phyloP scores from a whole-genome alignment of 2,329 filamentous ascomycete species.

The Atkinsonella hypoxylon region DNA sequence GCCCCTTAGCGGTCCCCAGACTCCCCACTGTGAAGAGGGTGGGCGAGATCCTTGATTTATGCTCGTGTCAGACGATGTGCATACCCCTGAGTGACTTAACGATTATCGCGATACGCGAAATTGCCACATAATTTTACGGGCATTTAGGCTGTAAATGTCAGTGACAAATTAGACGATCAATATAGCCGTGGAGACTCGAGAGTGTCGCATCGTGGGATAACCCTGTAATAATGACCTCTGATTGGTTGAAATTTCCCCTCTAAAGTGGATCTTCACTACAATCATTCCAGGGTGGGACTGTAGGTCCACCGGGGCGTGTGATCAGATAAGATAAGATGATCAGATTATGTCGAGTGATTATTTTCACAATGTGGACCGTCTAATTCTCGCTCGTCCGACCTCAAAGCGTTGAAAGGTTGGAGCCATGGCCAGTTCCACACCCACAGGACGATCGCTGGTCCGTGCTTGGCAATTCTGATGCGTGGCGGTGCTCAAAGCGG shows the following conservation, averaged over 20 bases:
- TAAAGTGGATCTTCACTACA: neutral
- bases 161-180: too few species aligned
- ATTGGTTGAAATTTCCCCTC: too few species aligned
- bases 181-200: too few species aligned
- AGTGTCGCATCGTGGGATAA: too few species aligned
- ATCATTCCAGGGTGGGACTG: too few species aligned
- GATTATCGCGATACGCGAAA: too few species aligned
- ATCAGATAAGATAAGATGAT: slow-evolving; percentile 3
- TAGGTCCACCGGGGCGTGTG: neutral
- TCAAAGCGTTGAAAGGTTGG: neutral
- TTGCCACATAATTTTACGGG: too few species aligned
- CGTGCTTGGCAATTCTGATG: neutral
- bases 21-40: neutral
- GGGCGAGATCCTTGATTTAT: neutral
- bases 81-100: too few species aligned
- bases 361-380: neutral
- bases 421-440: neutral
- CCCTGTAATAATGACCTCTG: too few species aligned
- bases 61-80: too few species aligned
- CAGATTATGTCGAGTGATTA: neutral
- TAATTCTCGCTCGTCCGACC: neutral
- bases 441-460: neutral
- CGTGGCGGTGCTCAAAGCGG: neutral
- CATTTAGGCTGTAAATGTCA: too few species aligned
- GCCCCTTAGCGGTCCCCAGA: neutral